phyloP scores from a whole-genome alignment of 164 flowering plant genomes.

The Paratinospora sagittata region DNA sequence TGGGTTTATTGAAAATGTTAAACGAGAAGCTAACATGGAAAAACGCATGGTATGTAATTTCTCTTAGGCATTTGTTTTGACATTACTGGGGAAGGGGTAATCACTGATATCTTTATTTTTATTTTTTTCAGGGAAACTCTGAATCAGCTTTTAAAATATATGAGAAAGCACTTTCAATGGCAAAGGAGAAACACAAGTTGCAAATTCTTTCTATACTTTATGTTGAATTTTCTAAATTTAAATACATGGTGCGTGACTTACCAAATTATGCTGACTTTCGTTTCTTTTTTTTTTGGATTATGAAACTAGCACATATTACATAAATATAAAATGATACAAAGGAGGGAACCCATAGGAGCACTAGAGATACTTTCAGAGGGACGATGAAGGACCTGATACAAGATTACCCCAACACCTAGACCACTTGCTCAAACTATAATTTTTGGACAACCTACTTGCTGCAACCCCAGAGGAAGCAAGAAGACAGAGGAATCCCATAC shows the following conservation, averaged over 20 bases:
- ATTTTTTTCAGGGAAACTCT: slow-evolving; percentile 60
- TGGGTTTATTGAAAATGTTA: slow-evolving; percentile 44
- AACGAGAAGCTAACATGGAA: slow-evolving; percentile 74
- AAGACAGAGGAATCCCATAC: too few relatives aligned
- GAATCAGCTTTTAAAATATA: slow-evolving; percentile 51
- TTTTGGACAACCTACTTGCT: too few relatives aligned
- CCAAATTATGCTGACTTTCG: not conserved
- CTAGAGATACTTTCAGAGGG: too few relatives aligned
- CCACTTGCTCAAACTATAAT: too few relatives aligned
- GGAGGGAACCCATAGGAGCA: too few relatives aligned
- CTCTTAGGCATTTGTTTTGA: not conserved
- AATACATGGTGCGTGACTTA: slow-evolving; percentile 48
- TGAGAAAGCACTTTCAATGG: slow-evolving; percentile 57
- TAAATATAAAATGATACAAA: too few relatives aligned
- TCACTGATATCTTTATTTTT: slow-evolving; percentile 7
- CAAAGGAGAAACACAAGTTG: slow-evolving; percentile 32
- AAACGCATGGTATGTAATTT: slow-evolving; percentile 55
- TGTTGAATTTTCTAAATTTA: slow-evolving; percentile 50
- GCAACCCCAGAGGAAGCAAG: too few relatives aligned
- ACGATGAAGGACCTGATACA: too few relatives aligned
- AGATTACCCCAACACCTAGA: too few relatives aligned
- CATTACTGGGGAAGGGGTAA: not conserved
- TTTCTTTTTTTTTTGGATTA: too few relatives aligned
- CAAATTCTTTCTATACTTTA: slow-evolving; percentile 45
- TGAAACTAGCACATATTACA: too few relatives aligned